Evolutionary conservation across 768 basidiomycete species (phyloP).

Genomic region (Boletus rufocinnamomeus): DNA sequence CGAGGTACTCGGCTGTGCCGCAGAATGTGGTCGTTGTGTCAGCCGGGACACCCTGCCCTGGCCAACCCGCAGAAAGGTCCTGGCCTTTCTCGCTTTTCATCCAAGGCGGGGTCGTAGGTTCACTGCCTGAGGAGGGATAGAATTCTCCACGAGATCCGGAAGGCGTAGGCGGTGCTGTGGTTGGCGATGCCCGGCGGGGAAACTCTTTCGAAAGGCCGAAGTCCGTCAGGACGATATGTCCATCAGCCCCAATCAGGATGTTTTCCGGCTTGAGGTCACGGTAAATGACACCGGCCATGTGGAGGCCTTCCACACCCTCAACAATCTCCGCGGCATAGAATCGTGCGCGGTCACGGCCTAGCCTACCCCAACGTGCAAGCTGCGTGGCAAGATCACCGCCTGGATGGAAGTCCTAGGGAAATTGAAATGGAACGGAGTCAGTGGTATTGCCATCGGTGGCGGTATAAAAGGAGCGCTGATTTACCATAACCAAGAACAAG

Average conservation of each 20-base stretch:
- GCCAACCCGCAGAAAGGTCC: constrained; percentile 59
- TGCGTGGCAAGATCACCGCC: constrained; percentile 98
- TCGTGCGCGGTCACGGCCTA: constrained; percentile 90
- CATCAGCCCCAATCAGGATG: constrained; percentile 90
- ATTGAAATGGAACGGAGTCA: constrained; percentile 20
- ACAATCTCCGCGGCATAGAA: constrained; percentile 99
- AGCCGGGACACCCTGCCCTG: constrained; percentile 47
- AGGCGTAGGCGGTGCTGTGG: constrained; percentile 60
- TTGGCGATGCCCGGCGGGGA: constrained; percentile 50
- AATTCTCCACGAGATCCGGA: constrained; percentile 54
- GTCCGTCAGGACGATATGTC: constrained; percentile 96
- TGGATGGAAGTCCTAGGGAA: constrained; percentile 82
- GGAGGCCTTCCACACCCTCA: constrained; percentile 93
- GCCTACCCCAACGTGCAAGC: constrained; percentile 90
- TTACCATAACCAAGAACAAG: constrained; percentile 92
- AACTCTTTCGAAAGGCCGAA: constrained; percentile 96
- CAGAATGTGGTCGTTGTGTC: constrained; percentile 88
- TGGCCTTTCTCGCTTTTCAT: constrained; percentile 65
- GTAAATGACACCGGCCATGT: constrained; percentile 93
- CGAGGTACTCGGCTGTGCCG: constrained; percentile 95
- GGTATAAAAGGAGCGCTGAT: constrained; percentile 23
- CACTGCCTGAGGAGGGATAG: constrained; percentile 43
- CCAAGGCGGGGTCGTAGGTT: constrained; percentile 70
- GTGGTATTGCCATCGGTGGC: constrained; percentile 1
- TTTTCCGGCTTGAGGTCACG: constrained; percentile 97